Evolutionary conservation across 2,329 filamentous ascomycete species (phyloP).

Genomic region (Phoma herbarum): DNA sequence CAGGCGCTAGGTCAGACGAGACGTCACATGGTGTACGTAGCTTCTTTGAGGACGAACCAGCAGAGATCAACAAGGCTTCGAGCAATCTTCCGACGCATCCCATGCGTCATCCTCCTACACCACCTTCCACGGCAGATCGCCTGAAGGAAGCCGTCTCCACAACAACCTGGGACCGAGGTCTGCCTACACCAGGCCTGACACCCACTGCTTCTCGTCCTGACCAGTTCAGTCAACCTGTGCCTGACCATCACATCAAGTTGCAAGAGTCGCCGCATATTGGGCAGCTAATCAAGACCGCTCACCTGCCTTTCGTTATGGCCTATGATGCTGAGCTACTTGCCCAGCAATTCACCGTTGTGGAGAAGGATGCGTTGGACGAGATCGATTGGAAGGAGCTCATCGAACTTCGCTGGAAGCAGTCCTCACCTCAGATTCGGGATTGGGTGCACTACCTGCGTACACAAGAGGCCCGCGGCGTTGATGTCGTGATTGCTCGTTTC

Average conservation of each 20-base stretch:
- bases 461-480: slow-evolving; percentile 76
- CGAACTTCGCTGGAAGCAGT: slow-evolving; percentile 82
- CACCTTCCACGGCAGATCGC: slow-evolving; percentile 53
- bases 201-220: slow-evolving; percentile 41
- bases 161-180: slow-evolving; percentile 46
- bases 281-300: slow-evolving; percentile 47
- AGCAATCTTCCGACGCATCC: slow-evolving; percentile 43
- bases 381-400: slow-evolving; percentile 90
- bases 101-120: slow-evolving; percentile 54
- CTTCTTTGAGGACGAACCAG: slow-evolving; percentile 60
- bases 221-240: slow-evolving; percentile 35
- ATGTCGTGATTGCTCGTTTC: slow-evolving; percentile 85
- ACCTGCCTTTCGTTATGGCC: slow-evolving; percentile 81
- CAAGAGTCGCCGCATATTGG: slow-evolving; percentile 37
- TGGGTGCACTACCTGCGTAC: slow-evolving; percentile 84
- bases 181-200: slow-evolving; percentile 51
- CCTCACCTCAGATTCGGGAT: slow-evolving; percentile 71
- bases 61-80: slow-evolving; percentile 44
- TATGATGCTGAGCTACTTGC: slow-evolving; percentile 82
- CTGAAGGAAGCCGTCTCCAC: slow-evolving; percentile 36
- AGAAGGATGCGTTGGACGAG: slow-evolving; percentile 85
- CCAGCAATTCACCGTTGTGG: slow-evolving; percentile 84
- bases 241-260: slow-evolving; percentile 30
- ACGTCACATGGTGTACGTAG: slow-evolving; percentile 55
- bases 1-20: slow-evolving; percentile 55